These are phyloP conservation scores for Musa troglodytarum DNA, from an alignment of 176 grass and related monocot species.

Conservation along the genomic window DNA sequence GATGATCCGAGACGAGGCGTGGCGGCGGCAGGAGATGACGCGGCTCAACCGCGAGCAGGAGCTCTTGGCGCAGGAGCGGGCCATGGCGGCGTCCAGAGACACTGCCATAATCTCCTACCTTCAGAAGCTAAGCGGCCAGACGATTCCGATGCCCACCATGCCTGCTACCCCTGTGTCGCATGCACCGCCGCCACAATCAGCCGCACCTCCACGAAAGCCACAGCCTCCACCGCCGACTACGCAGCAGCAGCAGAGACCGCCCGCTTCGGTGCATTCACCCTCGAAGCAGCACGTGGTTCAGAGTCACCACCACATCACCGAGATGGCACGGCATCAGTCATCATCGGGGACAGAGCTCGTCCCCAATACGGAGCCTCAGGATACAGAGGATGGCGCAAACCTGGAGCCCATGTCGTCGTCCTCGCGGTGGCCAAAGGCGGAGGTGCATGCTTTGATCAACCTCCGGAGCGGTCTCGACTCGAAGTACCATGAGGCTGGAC, in stretches of 20 bases:
- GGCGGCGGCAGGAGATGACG: conserved; percentile 62
- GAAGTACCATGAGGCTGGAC: neutral
- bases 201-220: conserved; percentile 20
- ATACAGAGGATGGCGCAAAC: neutral
- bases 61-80: conserved; percentile 49
- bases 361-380: neutral
- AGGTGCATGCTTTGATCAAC: conserved; percentile 11
- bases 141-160: neutral
- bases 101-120: conserved; percentile 7
- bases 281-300: too few relatives aligned
- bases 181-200: neutral
- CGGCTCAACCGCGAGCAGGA: conserved; percentile 57
- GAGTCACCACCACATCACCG: neutral
- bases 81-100: conserved; percentile 27
- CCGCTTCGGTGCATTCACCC: too few relatives aligned
- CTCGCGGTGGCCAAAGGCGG: conserved; percentile 1
- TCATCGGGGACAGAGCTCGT: neutral
- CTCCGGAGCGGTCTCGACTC: neutral
- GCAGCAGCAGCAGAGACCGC: too few relatives aligned
- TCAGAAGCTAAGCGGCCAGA: neutral
- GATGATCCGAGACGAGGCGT: conserved; percentile 54
- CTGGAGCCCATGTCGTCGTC: neutral
- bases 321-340: neutral
- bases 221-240: conserved; percentile 14
- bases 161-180: neutral